Evolutionary conservation across 2,329 filamentous ascomycete species (phyloP), one percentile per base, ranked within the genome.

Genomic region (Fusarium nanum): DNA sequence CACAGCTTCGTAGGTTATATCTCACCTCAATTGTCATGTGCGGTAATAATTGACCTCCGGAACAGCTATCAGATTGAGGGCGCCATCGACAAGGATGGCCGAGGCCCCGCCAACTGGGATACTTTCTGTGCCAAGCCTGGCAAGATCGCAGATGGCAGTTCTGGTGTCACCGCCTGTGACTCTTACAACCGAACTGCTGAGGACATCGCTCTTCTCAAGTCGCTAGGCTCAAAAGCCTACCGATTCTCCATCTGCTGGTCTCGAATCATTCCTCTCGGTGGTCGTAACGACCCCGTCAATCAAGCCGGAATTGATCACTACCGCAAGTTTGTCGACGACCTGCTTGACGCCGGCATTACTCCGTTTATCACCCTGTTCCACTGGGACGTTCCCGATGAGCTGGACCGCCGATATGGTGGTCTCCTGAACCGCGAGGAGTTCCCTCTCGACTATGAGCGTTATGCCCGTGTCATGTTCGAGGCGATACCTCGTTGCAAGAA

Each of bases 51-150:
- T 71, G 55, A 75, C 72, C 49, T 23, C 42, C 34, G 30, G 57
- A 28, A n/a, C 77, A 96, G 93, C 78, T 97, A 96, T 83, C 93
- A 97, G 79, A 92, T 97, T 73, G 93, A 97, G 83, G 93, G 93
- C 61, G 89, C 89, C 49, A 84, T 86, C 41, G 84, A 91, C 49
- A 87, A 91, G 76, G 93, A 95, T 77, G 93, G 93, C 70, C 92
- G 93, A 70, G 91, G 88, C 23, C 90, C 92, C 57, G 93, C 91
- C 67, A 96, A 97, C 79, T 97, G 93, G 93, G 93, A 97, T 81
- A 91, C 88, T n/a, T 97, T 97, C 83, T 94, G 92, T 81, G 87
- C 87, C 68, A 91, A 89, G 56, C 89, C 91, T 9, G 92, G 92
- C 75, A 97, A 96, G 82, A 94, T 96, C 75, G 92, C 93, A 59